A percentile compares a stretch with the other conserved stretches of the same genome.
Conservation (phyloP, 495 filamentous ascomycete genomes). For the Venustampulla echinocandica region DNA sequence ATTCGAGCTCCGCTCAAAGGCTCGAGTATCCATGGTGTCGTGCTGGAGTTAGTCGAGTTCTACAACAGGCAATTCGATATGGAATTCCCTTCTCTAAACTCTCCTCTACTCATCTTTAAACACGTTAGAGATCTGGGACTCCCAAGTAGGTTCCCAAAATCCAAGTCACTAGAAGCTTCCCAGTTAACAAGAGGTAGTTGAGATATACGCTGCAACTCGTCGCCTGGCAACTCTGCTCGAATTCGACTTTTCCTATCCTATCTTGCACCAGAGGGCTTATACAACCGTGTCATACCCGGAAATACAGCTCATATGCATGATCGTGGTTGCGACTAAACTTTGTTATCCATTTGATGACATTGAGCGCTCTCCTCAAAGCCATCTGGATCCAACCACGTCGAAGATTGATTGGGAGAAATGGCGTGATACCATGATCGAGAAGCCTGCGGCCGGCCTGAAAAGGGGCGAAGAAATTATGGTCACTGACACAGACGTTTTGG, state of each 20-base stretch:
- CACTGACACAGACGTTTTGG: constrained; percentile 58
- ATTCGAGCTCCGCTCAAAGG: constrained; percentile 40
- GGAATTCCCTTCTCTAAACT: constrained; percentile 63
- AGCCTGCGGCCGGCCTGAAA: constrained; percentile 29
- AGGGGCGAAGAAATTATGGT: constrained; percentile 31
- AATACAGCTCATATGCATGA: constrained; percentile 54
- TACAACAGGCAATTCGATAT: constrained; percentile 61
- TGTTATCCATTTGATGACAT: constrained; percentile 65
- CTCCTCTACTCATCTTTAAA: constrained; percentile 53
- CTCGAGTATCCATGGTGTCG: constrained; percentile 53
- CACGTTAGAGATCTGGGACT: constrained; percentile 67
- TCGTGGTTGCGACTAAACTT: constrained; percentile 75
- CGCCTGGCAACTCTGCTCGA: constrained; percentile 49
- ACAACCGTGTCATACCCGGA: constrained; percentile 51
- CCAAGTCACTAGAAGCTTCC: background rate
- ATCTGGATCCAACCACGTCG: constrained; percentile 51
- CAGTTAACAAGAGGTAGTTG: constrained; percentile 36
- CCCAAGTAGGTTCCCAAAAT: constrained; percentile 51
- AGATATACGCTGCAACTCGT: constrained; percentile 56
- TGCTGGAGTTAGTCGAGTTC: constrained; percentile 51
- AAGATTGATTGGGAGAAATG: constrained; percentile 67
- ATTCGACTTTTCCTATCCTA: constrained; percentile 48
- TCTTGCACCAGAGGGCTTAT: constrained; percentile 19
- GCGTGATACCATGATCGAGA: constrained; percentile 42
- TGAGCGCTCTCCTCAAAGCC: constrained; percentile 43